Percentiles rank a stretch among this genome's conserved stretches.
These are phyloP conservation scores for Limtongozyma cylindracea DNA, from an alignment of 805 yeast genomes.

Conservation along the genomic window DNA sequence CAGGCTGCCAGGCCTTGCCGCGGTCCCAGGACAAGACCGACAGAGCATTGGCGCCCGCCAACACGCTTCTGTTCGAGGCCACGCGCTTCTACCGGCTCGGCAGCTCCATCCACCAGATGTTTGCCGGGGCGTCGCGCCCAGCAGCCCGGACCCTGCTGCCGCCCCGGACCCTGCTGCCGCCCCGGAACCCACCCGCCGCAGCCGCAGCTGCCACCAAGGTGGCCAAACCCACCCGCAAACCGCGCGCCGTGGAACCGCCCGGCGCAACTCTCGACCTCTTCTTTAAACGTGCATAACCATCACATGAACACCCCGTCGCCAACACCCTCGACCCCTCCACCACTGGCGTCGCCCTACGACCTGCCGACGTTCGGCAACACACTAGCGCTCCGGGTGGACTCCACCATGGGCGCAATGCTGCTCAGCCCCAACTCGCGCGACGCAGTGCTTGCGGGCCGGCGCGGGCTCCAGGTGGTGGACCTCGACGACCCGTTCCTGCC, in stretches of 20 bases:
- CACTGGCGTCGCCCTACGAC: conserved; percentile 6
- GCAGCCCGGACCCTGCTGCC: no score
- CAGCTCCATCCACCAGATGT: no score
- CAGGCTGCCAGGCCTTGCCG: conserved; percentile 1
- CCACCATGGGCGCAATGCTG: conserved; percentile 79
- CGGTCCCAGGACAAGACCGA: conserved; percentile 1
- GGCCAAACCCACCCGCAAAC: no score
- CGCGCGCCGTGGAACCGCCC: no score
- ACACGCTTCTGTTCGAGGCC: conserved; percentile 5
- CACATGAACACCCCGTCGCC: no score
- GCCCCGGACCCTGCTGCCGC: no score
- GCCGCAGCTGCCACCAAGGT: no score
- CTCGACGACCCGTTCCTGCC: conserved; percentile 87
- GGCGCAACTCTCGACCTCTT: no score
- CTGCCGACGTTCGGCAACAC: conserved; percentile 57
- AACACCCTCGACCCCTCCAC: no score
- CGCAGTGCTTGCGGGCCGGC: conserved; percentile 65
- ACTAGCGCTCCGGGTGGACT: conserved; percentile 68
- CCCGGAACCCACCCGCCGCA: no score
- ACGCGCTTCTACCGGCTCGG: conserved; percentile 3
- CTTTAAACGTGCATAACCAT: no score
- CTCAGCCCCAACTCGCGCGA: conserved; percentile 80
- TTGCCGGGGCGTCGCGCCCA: no score
- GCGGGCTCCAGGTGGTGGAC: conserved; percentile 78
- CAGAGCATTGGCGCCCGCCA: neutral